phyloP scores from a whole-genome alignment of 371 early-diverging fungal species.

The Lichtheimia ramosa region DNA sequence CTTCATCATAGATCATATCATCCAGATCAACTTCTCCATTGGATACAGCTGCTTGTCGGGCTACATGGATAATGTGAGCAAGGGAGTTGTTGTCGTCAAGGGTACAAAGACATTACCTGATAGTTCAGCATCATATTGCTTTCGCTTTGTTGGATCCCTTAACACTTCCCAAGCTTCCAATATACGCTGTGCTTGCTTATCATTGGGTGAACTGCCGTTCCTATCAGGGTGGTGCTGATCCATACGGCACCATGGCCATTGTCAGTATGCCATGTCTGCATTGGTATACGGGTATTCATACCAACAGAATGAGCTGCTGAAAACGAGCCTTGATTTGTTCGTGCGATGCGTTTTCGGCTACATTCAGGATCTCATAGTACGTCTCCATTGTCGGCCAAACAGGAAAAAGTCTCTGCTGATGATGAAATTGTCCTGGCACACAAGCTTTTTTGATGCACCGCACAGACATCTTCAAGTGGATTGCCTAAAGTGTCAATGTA shows the following conservation, averaged over 20 bases:
- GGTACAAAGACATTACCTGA: conserved; percentile 22
- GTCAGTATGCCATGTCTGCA: not conserved
- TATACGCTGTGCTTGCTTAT: conserved; percentile 33
- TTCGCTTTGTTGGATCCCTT: conserved; percentile 30
- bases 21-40: conserved; percentile 49
- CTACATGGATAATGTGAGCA: not conserved
- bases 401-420: not conserved
- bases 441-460: not conserved
- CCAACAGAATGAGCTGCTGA: conserved; percentile 47
- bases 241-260: too few species aligned
- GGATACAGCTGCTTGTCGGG: conserved; percentile 27
- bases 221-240: conserved; percentile 54
- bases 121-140: conserved; percentile 40
- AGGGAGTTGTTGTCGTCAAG: too few species aligned
- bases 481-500: not conserved
- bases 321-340: conserved; percentile 48
- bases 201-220: conserved; percentile 13
- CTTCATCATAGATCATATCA: conserved; percentile 42
- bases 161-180: conserved; percentile 50
- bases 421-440: not conserved
- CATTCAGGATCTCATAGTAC: conserved; percentile 42
- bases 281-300: conserved; percentile 13
- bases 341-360: conserved; percentile 36
- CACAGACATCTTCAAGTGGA: not conserved
- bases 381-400: conserved; percentile 27